Evolutionary conservation across 139 green algal genomes (phyloP), one percentile per base, ranked within the genome.

Genomic region (Astrephomene gubernaculifera): DNA sequence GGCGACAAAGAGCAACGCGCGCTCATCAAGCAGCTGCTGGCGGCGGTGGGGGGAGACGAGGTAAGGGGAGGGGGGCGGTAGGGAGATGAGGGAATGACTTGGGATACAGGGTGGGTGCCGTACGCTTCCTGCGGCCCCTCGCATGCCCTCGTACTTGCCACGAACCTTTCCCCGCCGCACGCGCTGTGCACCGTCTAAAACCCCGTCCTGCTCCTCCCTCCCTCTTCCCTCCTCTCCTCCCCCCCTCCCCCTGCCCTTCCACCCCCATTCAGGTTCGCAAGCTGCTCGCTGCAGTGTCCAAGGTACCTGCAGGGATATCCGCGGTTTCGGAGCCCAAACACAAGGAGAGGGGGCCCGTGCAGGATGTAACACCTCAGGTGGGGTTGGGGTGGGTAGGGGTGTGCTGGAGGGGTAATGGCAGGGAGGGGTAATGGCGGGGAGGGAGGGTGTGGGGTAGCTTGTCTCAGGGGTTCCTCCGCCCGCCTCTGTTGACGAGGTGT

Each of bases 1-100:
- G 90, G 87, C 19, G 95, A 97, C n/a, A 97, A 97, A 87, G 91
- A 94, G 43, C 92, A 97, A 89, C 89, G 93, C 0, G 36, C 45
- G 24, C 43, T 93, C 31, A 93, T 96, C 74, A 94, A 93, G 71
- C 86, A 90, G 54, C 89, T 97, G 60, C 90, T 96, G 38, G 88
- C 94, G 31, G 86, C 90, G 22, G 86, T 85, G 29, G 91, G 85
- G 5, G 88, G 87, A 7, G 82, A 90, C 29, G 79, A 87, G 85
- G 85, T 92, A 68, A 4, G 10, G 45, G 63, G 53, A 7, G 21
- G 80, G 6, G 39, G 52, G 53, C 36, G 49, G 52, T 2, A n/a
- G 74, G 36, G 53, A 1, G 71, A n/a, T n/a, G n/a, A n/a, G n/a
- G n/a, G n/a, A n/a, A n/a, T n/a, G n/a, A n/a, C n/a, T n/a, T n/a